Evolutionary conservation across 2,329 filamentous ascomycete genomes (phyloP).

Genomic region (Alternaria atra): DNA sequence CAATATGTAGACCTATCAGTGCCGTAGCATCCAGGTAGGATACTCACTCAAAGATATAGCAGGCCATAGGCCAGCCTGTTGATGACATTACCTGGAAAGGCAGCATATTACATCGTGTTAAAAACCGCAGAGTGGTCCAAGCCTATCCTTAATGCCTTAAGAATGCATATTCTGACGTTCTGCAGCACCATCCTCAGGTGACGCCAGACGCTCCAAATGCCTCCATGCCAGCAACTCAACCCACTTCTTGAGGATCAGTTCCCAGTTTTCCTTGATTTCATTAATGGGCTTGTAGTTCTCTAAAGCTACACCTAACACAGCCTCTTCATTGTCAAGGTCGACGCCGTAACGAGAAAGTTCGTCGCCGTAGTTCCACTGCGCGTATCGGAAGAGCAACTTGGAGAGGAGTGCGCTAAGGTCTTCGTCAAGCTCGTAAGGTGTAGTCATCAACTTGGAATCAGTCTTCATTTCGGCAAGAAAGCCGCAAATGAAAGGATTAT

Average conservation of each 20-base stretch:
- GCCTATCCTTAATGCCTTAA: neutral
- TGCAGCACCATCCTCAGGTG: slow-evolving; percentile 7
- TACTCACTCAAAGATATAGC: neutral
- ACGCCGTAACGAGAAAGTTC: neutral
- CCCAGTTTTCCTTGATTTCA: slow-evolving; percentile 12
- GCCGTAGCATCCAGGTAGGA: neutral
- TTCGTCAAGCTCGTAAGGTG: slow-evolving; percentile 14
- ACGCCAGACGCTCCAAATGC: slow-evolving; percentile 14
- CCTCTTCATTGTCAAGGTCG: neutral
- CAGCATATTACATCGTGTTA: neutral
- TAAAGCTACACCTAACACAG: neutral
- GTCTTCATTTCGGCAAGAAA: slow-evolving; percentile 9
- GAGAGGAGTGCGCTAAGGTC: slow-evolving; percentile 1
- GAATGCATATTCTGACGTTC: neutral
- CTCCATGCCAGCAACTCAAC: slow-evolving; percentile 21
- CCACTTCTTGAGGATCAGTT: slow-evolving; percentile 8
- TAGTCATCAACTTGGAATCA: slow-evolving; percentile 6
- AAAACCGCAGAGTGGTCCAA: too few species aligned
- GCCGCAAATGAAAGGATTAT: slow-evolving; percentile 6
- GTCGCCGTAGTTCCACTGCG: neutral
- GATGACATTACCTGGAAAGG: neutral
- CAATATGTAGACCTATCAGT: neutral
- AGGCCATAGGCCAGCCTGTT: neutral
- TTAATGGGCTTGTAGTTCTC: slow-evolving; percentile 2
- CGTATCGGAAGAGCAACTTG: neutral